phyloP scores from a whole-genome alignment of 2,329 filamentous ascomycete genomes.

The Cytospora piceicola region DNA sequence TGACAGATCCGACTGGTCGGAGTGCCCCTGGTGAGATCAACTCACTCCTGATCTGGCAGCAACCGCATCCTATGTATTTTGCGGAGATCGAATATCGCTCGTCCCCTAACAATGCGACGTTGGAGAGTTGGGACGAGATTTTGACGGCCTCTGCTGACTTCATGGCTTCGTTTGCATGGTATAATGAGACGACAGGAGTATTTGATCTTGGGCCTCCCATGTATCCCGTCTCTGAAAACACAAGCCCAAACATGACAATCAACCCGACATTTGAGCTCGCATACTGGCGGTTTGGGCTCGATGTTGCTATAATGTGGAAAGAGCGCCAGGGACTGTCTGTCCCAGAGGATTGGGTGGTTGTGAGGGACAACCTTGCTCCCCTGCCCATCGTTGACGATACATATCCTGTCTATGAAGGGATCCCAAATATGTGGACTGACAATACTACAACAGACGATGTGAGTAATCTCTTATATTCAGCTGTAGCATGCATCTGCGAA shows the following conservation, averaged over 20 bases:
- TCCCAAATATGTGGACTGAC: conserved; percentile 48
- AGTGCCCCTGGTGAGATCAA: conserved; percentile 65
- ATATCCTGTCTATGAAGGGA: conserved; percentile 59
- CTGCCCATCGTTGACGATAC: conserved; percentile 54
- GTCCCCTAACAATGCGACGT: conserved; percentile 46
- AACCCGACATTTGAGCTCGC: conserved; percentile 65
- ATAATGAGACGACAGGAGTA: conserved; percentile 52
- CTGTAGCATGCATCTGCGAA: background rate
- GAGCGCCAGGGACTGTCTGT: conserved; percentile 47
- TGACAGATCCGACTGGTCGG: conserved; percentile 59
- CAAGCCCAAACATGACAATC: conserved; percentile 57
- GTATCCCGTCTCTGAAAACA: conserved; percentile 59
- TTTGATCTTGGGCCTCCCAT: conserved; percentile 56
- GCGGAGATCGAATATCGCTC: conserved; percentile 59
- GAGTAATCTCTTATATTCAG: background rate
- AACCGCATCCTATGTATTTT: conserved; percentile 64
- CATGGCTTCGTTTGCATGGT: conserved; percentile 62
- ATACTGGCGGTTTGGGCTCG: conserved; percentile 65
- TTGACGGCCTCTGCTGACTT: conserved; percentile 59
- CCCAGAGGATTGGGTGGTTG: conserved; percentile 51
- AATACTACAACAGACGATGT: conserved; percentile 44
- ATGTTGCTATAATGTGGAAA: conserved; percentile 58
- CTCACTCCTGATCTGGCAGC: conserved; percentile 64
- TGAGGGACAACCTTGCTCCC: conserved; percentile 56
- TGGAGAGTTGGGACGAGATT: conserved; percentile 57